These are phyloP conservation scores for Ilyonectria sp. DNA, from an alignment of 2,329 filamentous ascomycete genomes.

Conservation along the genomic window DNA sequence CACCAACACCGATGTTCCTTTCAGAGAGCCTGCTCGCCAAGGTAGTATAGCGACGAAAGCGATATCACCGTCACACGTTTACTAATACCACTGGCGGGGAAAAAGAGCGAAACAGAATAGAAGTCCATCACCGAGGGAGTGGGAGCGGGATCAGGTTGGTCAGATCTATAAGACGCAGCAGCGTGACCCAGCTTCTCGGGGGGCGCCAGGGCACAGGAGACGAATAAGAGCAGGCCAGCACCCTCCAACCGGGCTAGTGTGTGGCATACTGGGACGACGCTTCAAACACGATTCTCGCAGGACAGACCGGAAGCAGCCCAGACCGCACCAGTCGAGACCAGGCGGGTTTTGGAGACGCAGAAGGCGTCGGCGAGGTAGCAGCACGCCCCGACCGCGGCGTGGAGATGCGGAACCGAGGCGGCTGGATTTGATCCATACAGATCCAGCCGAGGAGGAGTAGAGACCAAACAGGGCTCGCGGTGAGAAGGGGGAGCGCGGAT, in stretches of 20 bases:
- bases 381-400: constrained; percentile 5
- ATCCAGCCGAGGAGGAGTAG: neutral
- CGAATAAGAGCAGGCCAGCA: neutral
- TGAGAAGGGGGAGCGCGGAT: neutral
- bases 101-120: constrained; percentile 14
- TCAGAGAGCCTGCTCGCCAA: constrained; percentile 25
- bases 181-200: constrained; percentile 9
- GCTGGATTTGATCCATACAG: neutral
- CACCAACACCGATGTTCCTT: neutral
- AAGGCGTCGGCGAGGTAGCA: constrained; percentile 4
- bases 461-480: neutral
- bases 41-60: neutral
- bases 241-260: constrained; percentile 24
- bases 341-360: neutral
- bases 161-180: constrained; percentile 14
- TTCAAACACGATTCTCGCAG: constrained; percentile 4
- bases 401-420: neutral
- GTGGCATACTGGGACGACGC: constrained; percentile 24
- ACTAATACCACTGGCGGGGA: neutral
- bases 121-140: neutral
- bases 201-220: neutral
- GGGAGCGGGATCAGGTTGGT: constrained; percentile 13
- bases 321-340: neutral
- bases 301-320: constrained; percentile 4
- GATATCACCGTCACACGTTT: neutral